Evolutionary conservation across 2,329 filamentous ascomycete genomes (phyloP).

Genomic region (Curvularia lunata): DNA sequence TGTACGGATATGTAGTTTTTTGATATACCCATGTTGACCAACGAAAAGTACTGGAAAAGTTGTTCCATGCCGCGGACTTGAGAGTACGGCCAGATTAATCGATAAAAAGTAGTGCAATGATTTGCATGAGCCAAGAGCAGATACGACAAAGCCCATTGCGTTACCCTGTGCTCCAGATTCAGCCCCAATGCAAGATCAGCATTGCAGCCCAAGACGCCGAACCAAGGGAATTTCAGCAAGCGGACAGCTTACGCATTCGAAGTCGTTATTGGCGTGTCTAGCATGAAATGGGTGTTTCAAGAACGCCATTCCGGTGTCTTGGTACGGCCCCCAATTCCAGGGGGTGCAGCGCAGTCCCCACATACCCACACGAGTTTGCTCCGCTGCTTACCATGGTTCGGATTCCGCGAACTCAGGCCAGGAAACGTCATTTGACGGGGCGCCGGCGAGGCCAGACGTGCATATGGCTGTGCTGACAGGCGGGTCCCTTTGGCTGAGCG

Average conservation of each 20-base stretch:
- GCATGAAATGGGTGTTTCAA: slow-evolving; percentile 14
- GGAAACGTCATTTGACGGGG: slow-evolving; percentile 10
- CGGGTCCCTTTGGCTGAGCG: neutral
- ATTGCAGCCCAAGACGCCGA: neutral
- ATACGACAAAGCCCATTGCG: neutral
- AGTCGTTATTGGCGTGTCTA: slow-evolving; percentile 7
- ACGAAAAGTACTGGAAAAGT: neutral
- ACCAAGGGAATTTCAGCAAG: neutral
- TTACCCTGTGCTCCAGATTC: neutral
- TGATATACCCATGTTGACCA: slow-evolving; percentile 1
- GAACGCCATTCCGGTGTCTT: slow-evolving; percentile 2
- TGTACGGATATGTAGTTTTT: slow-evolving; percentile 5
- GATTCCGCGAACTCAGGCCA: neutral
- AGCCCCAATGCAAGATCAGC: neutral
- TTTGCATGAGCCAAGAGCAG: neutral
- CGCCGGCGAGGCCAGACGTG: slow-evolving; percentile 3
- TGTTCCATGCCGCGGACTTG: neutral
- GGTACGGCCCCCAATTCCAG: slow-evolving; percentile 8
- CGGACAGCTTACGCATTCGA: neutral
- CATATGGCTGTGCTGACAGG: neutral
- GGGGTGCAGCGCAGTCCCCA: slow-evolving; percentile 2
- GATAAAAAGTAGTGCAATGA: neutral
- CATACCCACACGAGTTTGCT: neutral
- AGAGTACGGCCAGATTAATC: neutral
- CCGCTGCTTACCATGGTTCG: neutral